A percentile compares a stretch with the other conserved stretches of the same genome.
These are phyloP conservation scores for Massariosphaeria phaeospora DNA, from an alignment of 495 filamentous ascomycete genomes.

Conservation along the genomic window DNA sequence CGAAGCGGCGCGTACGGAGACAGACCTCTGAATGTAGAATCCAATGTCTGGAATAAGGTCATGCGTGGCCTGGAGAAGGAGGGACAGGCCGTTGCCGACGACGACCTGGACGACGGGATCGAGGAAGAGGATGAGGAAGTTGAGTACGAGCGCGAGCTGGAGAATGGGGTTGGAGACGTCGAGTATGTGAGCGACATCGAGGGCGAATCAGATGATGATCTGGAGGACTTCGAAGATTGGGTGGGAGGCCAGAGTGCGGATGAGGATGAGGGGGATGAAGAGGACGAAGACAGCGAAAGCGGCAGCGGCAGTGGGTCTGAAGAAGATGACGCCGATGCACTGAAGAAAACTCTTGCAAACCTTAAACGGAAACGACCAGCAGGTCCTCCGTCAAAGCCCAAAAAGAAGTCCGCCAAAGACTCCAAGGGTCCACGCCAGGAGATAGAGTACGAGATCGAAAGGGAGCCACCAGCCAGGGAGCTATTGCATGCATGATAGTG, in stretches of 20 bases:
- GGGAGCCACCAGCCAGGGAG: too few relatives aligned
- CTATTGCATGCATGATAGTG: too few relatives aligned
- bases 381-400: conserved; percentile 39
- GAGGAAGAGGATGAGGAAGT: conserved; percentile 75
- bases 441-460: conserved; percentile 51
- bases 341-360: conserved; percentile 42
- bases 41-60: conserved; percentile 96
- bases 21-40: conserved; percentile 87
- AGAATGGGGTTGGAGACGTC: conserved; percentile 69
- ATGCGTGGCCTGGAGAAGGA: conserved; percentile 80
- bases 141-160: conserved; percentile 58
- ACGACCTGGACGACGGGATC: conserved; percentile 78
- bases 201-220: conserved; percentile 49
- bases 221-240: conserved; percentile 74
- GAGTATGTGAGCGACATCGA: conserved; percentile 80
- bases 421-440: conserved; percentile 42
- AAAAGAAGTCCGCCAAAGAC: conserved; percentile 45
- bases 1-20: conserved; percentile 93
- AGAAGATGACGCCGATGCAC: conserved; percentile 25
- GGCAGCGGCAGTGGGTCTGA: conserved; percentile 33
- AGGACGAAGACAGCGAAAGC: conserved; percentile 34
- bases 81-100: conserved; percentile 77
- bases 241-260: conserved; percentile 58
- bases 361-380: conserved; percentile 47
- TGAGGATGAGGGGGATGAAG: conserved; percentile 45